Evolutionary conservation across 2,329 filamentous ascomycete species (phyloP).

Genomic region (Calonectria hawksworthii): DNA sequence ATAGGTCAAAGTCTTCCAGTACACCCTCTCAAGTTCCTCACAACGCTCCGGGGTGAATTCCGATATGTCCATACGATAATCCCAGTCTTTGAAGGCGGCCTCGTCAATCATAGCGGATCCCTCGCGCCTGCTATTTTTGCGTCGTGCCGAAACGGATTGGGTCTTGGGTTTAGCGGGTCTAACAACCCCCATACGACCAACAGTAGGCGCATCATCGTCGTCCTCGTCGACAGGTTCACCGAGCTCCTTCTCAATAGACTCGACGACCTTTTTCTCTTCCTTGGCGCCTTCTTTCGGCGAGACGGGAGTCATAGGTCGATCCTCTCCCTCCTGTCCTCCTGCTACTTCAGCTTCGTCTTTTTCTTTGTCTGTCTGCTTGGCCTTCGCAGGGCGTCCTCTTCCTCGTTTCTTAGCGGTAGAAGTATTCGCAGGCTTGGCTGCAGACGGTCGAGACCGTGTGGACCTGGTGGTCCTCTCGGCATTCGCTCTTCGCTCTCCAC

Average conservation of each 20-base stretch:
- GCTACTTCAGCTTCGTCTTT: conserved; percentile 55
- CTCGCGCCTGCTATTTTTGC: conserved; percentile 88
- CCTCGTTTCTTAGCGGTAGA: conserved; percentile 56
- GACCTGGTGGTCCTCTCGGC: conserved; percentile 65
- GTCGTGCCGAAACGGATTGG: conserved; percentile 86
- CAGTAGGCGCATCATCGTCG: conserved; percentile 49
- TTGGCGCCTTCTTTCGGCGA: conserved; percentile 62
- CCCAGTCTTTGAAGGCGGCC: conserved; percentile 89
- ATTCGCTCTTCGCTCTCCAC: conserved; percentile 83
- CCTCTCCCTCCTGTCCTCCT: conserved; percentile 60
- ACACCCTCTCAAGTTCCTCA: conserved; percentile 92
- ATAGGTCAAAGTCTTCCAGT: conserved; percentile 98
- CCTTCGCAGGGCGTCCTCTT: conserved; percentile 55
- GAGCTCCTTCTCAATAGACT: conserved; percentile 66
- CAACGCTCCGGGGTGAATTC: conserved; percentile 94
- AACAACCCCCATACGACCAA: conserved; percentile 64
- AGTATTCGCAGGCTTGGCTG: conserved; percentile 48
- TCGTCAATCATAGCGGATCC: conserved; percentile 87
- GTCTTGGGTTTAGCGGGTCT: conserved; percentile 70
- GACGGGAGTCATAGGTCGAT: conserved; percentile 71
- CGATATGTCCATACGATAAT: conserved; percentile 89
- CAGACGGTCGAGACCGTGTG: conserved; percentile 55
- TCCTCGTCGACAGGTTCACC: conserved; percentile 62
- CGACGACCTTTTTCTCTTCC: conserved; percentile 53
- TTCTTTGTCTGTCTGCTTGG: conserved; percentile 51